Evolutionary conservation across 352 stramenopile species (phyloP).

Genomic region (Phytophthora idaei): DNA sequence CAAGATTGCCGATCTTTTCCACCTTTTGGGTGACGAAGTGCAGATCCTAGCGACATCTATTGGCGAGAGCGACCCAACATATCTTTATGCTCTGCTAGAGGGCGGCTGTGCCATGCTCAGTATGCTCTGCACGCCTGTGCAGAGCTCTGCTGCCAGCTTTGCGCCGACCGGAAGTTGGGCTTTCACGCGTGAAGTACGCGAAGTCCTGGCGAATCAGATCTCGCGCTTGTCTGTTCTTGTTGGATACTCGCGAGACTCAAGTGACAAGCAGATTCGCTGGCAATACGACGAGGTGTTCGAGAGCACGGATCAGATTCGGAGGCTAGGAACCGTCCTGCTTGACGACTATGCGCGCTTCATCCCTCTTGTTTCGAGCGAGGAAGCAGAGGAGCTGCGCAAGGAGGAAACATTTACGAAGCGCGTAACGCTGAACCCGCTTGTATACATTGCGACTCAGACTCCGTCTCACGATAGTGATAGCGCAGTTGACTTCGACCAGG

Average conservation of each 20-base stretch:
- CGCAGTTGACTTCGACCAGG: slow-evolving; percentile 38
- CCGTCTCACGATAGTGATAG: slow-evolving; percentile 27
- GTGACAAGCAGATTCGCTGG: slow-evolving; percentile 49
- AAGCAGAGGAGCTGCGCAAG: slow-evolving; percentile 65
- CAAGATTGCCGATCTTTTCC: slow-evolving; percentile 76
- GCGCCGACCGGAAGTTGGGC: slow-evolving; percentile 58
- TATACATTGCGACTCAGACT: slow-evolving; percentile 65
- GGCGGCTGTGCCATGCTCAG: slow-evolving; percentile 74
- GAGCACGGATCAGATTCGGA: slow-evolving; percentile 63
- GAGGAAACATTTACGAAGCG: slow-evolving; percentile 66
- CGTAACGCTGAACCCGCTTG: slow-evolving; percentile 68
- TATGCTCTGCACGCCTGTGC: slow-evolving; percentile 53
- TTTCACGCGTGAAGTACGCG: slow-evolving; percentile 62
- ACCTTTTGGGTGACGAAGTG: slow-evolving; percentile 58
- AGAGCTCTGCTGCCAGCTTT: slow-evolving; percentile 39
- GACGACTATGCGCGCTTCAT: slow-evolving; percentile 64
- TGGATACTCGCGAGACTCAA: slow-evolving; percentile 45
- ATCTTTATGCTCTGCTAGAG: slow-evolving; percentile 67
- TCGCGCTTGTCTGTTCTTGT: slow-evolving; percentile 54
- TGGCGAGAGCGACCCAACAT: slow-evolving; percentile 65
- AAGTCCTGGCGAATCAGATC: slow-evolving; percentile 70
- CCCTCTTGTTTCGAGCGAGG: slow-evolving; percentile 39
- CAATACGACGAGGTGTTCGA: slow-evolving; percentile 69
- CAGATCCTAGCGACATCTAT: slow-evolving; percentile 56
- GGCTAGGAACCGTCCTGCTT: slow-evolving; percentile 57